These are phyloP conservation scores for Collybia nuda DNA, from an alignment of 768 basidiomycete species.

Conservation along the genomic window DNA sequence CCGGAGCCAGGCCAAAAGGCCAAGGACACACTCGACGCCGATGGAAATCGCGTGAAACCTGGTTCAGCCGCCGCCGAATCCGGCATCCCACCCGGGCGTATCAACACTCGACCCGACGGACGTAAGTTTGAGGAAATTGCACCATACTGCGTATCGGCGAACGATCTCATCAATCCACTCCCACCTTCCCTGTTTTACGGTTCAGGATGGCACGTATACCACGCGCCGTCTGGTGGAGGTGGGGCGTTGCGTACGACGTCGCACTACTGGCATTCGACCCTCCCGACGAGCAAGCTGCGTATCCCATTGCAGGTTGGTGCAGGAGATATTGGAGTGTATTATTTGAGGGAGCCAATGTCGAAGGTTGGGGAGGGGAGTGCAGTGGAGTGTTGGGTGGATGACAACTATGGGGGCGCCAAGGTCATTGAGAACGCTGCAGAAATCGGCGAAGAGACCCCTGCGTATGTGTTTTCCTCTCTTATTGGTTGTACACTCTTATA, in stretches of 20 bases:
- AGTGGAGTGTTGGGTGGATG: constrained; percentile 96
- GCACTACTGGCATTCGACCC: constrained; percentile 93
- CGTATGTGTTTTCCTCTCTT: constrained; percentile 48
- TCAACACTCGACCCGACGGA: constrained; percentile 60
- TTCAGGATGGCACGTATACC: constrained; percentile 83
- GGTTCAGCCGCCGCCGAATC: constrained; percentile 14
- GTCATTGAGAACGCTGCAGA: constrained; percentile 78
- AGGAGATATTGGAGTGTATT: constrained; percentile 94
- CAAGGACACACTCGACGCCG: constrained; percentile 29
- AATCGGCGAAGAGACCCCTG: constrained; percentile 56
- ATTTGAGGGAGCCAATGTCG: constrained; percentile 67
- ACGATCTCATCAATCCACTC: constrained; percentile 95
- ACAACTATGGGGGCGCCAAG: constrained; percentile 80
- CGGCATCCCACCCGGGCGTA: constrained; percentile 68
- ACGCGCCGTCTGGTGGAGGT: constrained; percentile 48
- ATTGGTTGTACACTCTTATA: neutral
- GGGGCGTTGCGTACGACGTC: constrained; percentile 54
- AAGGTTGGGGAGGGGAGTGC: constrained; percentile 63
- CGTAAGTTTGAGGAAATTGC: constrained; percentile 79
- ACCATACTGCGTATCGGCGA: constrained; percentile 94
- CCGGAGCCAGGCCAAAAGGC: constrained; percentile 42
- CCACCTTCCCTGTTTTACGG: constrained; percentile 94
- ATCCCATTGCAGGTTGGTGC: constrained; percentile 83
- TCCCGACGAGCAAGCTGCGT: constrained; percentile 79
- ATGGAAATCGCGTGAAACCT: constrained; percentile 23